Evolutionary conservation across 1,139 yeast species (phyloP).

Genomic region (Pichia sp.): DNA sequence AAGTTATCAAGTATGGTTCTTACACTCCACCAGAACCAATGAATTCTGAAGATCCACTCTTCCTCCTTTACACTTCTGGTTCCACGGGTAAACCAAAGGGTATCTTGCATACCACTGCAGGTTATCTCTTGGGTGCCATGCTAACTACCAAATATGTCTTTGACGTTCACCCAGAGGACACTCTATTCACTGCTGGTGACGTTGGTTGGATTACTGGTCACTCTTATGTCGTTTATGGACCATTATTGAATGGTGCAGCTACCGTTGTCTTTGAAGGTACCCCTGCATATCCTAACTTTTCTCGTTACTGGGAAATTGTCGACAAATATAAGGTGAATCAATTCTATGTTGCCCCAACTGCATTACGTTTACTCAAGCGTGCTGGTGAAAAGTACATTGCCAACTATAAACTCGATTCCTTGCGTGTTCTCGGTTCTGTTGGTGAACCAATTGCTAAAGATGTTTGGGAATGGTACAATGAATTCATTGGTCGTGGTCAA

Average conservation of each 20-base stretch:
- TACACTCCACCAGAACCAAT: slow-evolving; percentile 58
- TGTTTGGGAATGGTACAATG: slow-evolving; percentile 90
- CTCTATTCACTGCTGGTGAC: slow-evolving; percentile 79
- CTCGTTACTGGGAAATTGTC: slow-evolving; percentile 80
- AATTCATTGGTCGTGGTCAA: slow-evolving; percentile 65
- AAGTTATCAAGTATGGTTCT: slow-evolving; percentile 57
- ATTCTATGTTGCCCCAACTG: slow-evolving; percentile 88
- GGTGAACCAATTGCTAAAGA: slow-evolving; percentile 94
- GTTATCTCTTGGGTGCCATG: slow-evolving; percentile 65
- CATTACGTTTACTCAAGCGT: slow-evolving; percentile 72
- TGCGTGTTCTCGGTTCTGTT: slow-evolving; percentile 75
- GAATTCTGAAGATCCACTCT: slow-evolving; percentile 54
- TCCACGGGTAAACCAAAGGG: slow-evolving; percentile 70
- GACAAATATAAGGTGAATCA: slow-evolving; percentile 73
- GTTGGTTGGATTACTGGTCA: slow-evolving; percentile 91
- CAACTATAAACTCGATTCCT: slow-evolving; percentile 54
- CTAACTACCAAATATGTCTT: slow-evolving; percentile 68
- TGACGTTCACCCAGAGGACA: slow-evolving; percentile 67
- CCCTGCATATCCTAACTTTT: slow-evolving; percentile 74
- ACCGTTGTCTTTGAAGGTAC: slow-evolving; percentile 83
- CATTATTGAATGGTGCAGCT: slow-evolving; percentile 70
- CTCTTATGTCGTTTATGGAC: slow-evolving; percentile 78
- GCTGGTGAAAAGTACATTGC: slow-evolving; percentile 69
- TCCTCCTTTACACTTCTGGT: slow-evolving; percentile 60
- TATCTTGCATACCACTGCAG: slow-evolving; percentile 70